Evolutionary conservation across 306 rosid species (phyloP), one percentile per base, ranked within the genome.

Genomic region (Hippophae tibetana): DNA sequence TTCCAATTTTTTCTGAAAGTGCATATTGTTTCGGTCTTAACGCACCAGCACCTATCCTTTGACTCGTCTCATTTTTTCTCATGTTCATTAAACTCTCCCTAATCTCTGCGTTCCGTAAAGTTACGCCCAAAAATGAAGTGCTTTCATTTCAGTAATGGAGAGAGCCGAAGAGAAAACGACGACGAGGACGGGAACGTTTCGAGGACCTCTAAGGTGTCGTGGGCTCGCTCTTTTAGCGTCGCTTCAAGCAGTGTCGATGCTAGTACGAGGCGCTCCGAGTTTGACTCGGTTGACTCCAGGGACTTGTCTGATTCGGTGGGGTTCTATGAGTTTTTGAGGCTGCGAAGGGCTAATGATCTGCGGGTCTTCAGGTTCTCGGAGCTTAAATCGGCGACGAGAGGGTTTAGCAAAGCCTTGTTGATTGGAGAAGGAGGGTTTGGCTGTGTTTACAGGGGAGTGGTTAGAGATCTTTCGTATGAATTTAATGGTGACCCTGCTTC

Each of bases 361-460:
- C 73, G 85, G 1, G 68, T 85, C 23, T 88, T 92, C 68, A 58
- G 84, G 11, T 88, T 92, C 84, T 63, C 88, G 5, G 93, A 82
- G 61, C 80, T 92, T 38, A 92, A 86, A 74, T 55, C 82, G 25
- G 95, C 99, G 1, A 92, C 88, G 13, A 82, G 88, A 5, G 85
- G 86, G 3, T 92, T 92, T 77, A 87, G 78, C 47, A 69, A 96
- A 48, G 48, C 82, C 26, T 71, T 85, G 41, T 65, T 92, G 63
- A 78, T 92, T 43, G 99, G 99, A 10, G 99, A 88, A 61, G 99
- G 99, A 1, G 99, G 99, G 0, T 92, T 92, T 58, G 99, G 99
- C 8, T 88, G 86, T 14, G 99, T 92, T 7, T 92, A 78, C 73
- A 70, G 74, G 57, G 98, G 95, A 1, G 7, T 79, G 50, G 56